A percentile compares a stretch with the other conserved stretches of the same genome.
These are phyloP conservation scores for Avena atlantica DNA, from an alignment of 176 grass and related monocot genomes.

Conservation along the genomic window DNA sequence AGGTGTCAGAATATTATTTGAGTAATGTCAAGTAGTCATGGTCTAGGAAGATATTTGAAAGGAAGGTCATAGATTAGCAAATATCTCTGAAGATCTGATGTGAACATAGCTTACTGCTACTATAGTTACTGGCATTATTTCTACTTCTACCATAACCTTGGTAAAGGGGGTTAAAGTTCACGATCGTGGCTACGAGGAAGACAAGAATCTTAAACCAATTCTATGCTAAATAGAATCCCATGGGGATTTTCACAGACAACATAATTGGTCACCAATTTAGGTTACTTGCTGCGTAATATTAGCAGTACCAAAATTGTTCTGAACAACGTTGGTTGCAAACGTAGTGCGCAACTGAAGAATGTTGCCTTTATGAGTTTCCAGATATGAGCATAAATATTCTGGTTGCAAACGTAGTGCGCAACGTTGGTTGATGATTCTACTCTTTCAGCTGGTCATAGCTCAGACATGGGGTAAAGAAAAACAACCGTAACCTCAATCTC, in stretches of 20 bases:
- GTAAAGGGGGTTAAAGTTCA: slow-evolving; percentile 17
- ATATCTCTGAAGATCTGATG: background rate
- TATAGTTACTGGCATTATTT: background rate
- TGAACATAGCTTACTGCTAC: slow-evolving; percentile 11
- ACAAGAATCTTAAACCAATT: slow-evolving; percentile 4
- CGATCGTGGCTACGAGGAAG: background rate
- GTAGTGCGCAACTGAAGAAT: slow-evolving; percentile 17
- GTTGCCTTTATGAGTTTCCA: background rate
- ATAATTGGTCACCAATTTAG: background rate
- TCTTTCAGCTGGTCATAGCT: slow-evolving; percentile 14
- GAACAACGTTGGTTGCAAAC: background rate
- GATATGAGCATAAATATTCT: background rate
- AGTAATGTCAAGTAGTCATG: slow-evolving; percentile 3
- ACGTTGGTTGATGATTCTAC: background rate
- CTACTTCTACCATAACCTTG: slow-evolving; percentile 1
- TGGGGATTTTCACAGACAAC: background rate
- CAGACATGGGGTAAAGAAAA: slow-evolving; percentile 13
- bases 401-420: too few species aligned
- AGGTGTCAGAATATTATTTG: background rate
- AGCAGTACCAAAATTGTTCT: background rate
- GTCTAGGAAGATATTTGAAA: slow-evolving; percentile 13
- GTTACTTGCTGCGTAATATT: background rate
- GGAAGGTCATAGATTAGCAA: background rate
- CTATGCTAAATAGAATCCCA: slow-evolving; percentile 4
- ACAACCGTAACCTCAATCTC: slow-evolving; percentile 13